These are phyloP conservation scores for Yarrowia alimentaria DNA, from an alignment of 805 yeast genomes.

Conservation along the genomic window DNA sequence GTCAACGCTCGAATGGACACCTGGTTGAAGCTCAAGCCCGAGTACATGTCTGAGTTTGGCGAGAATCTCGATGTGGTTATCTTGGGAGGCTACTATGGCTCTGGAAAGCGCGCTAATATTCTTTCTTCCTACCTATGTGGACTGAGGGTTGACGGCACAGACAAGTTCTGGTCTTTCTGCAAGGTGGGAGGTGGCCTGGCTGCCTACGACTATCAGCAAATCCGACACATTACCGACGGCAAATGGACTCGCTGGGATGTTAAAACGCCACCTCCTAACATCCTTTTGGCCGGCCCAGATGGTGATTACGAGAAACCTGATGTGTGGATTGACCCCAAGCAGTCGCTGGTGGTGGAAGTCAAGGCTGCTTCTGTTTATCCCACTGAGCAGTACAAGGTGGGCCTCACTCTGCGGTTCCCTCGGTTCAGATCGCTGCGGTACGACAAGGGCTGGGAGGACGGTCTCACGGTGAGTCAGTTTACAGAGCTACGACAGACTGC, in stretches of 20 bases:
- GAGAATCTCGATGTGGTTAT: slow-evolving; percentile 78
- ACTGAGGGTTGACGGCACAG: slow-evolving; percentile 47
- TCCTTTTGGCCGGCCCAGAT: slow-evolving; percentile 31
- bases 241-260: slow-evolving; percentile 56
- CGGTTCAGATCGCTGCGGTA: slow-evolving; percentile 64
- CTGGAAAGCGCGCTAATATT: slow-evolving; percentile 47
- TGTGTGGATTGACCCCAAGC: slow-evolving; percentile 75
- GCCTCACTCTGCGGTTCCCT: slow-evolving; percentile 72
- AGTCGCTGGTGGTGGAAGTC: slow-evolving; percentile 76
- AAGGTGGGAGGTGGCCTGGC: slow-evolving; percentile 83
- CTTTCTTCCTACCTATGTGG: slow-evolving; percentile 70
- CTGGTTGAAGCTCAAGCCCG: slow-evolving; percentile 94
- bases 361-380: slow-evolving; percentile 72
- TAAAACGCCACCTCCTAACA: slow-evolving; percentile 3
- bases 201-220: slow-evolving; percentile 55
- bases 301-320: slow-evolving; percentile 49
- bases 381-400: slow-evolving; percentile 56
- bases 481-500: slow-evolving; percentile 39
- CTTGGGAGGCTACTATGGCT: slow-evolving; percentile 73
- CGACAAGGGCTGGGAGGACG: slow-evolving; percentile 62
- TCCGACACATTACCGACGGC: slow-evolving; percentile 56
- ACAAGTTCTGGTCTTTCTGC: slow-evolving; percentile 63
- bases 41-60: slow-evolving; percentile 80
- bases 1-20: slow-evolving; percentile 58
- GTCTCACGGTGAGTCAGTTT: slow-evolving; percentile 57